These are phyloP conservation scores for Penicillium sp. DNA, from an alignment of 2,329 filamentous ascomycete species.

Conservation along the genomic window DNA sequence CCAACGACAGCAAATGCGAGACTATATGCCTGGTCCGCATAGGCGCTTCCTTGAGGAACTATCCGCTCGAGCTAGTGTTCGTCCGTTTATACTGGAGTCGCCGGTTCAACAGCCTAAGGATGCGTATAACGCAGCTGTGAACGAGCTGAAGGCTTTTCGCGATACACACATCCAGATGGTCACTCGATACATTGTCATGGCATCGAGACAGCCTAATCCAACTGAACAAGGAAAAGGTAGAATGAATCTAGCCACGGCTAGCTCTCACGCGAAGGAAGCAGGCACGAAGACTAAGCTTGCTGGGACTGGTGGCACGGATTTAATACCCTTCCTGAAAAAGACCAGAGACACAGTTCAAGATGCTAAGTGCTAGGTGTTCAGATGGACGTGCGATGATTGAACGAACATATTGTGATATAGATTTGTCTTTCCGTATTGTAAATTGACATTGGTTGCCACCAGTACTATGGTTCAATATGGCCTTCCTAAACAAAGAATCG, in stretches of 20 bases:
- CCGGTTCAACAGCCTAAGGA: slow-evolving; percentile 25
- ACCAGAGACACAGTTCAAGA: slow-evolving; percentile 45
- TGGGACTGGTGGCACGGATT: slow-evolving; percentile 46
- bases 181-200: slow-evolving; percentile 46
- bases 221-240: slow-evolving; percentile 10
- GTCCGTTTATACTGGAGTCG: slow-evolving; percentile 36
- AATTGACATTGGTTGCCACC: background rate
- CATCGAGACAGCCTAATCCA: slow-evolving; percentile 21
- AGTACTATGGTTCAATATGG: background rate
- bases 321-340: slow-evolving; percentile 47
- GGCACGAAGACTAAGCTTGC: slow-evolving; percentile 32
- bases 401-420: background rate
- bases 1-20: slow-evolving; percentile 41
- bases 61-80: slow-evolving; percentile 40
- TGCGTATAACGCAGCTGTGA: slow-evolving; percentile 42
- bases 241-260: slow-evolving; percentile 41
- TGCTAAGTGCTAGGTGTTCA: slow-evolving; percentile 26
- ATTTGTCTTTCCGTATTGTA: background rate
- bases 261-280: slow-evolving; percentile 31
- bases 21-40: slow-evolving; percentile 49
- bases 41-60: slow-evolving; percentile 44
- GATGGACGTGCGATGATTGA: background rate
- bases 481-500: background rate
- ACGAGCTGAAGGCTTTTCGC: slow-evolving; percentile 41
- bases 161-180: slow-evolving; percentile 48